Percentiles rank a stretch among this genome's conserved stretches.
phyloP scores from a whole-genome alignment of 495 filamentous ascomycete genomes.

The Daldinia concentrica region DNA sequence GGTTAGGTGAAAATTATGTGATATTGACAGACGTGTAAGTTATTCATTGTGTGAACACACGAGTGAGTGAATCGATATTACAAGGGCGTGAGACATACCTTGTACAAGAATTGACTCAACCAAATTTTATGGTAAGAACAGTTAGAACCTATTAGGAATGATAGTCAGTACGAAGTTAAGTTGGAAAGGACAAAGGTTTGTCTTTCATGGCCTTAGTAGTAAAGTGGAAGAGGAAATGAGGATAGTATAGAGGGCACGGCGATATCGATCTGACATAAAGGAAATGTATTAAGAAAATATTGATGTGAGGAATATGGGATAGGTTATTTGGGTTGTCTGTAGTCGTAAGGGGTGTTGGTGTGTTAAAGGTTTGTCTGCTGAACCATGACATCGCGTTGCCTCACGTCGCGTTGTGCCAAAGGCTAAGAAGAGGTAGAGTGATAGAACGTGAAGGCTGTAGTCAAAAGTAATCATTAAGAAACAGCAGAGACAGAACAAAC shows the following conservation, averaged over 20 bases:
- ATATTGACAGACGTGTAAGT: background rate
- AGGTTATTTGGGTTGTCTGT: background rate
- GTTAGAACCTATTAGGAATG: slow-evolving; percentile 5
- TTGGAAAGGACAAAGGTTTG: background rate
- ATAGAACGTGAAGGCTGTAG: background rate
- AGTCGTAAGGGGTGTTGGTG: background rate
- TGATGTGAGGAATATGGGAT: background rate
- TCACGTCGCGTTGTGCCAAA: background rate
- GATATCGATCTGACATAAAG: background rate
- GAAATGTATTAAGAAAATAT: background rate
- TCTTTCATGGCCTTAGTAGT: background rate
- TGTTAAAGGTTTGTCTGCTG: background rate
- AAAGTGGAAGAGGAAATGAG: background rate
- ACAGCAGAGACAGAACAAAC: slow-evolving; percentile 21
- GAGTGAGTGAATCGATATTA: background rate
- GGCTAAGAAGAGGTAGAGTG: background rate
- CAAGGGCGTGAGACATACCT: slow-evolving; percentile 19
- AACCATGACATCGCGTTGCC: background rate
- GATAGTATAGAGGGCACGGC: background rate
- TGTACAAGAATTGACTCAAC: slow-evolving; percentile 19
- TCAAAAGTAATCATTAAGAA: background rate
- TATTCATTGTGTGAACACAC: background rate
- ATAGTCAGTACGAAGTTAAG: slow-evolving; percentile 4
- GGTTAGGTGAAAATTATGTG: background rate
- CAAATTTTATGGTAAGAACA: slow-evolving; percentile 18